phyloP scores from a whole-genome alignment of 352 stramenopile genomes.

The Pythium grandisporangium region DNA sequence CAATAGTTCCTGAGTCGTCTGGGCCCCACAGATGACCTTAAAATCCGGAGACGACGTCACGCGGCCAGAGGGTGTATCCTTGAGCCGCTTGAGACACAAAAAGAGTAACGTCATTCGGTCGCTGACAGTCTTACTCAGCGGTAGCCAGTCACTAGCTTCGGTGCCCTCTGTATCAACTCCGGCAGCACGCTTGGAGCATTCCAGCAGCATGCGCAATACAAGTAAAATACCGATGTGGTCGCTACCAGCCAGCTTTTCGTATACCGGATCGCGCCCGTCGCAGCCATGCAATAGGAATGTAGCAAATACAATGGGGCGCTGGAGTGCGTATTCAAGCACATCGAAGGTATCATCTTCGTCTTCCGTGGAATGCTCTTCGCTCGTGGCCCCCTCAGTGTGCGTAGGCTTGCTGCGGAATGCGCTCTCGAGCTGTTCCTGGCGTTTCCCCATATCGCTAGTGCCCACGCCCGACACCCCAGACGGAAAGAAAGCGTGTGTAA shows the following conservation, averaged over 20 bases:
- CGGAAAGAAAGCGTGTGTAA: slow-evolving; percentile 32
- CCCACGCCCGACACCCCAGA: background rate
- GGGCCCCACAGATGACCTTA: slow-evolving; percentile 43
- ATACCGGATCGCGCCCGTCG: slow-evolving; percentile 20
- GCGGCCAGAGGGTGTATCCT: slow-evolving; percentile 21
- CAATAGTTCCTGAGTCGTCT: slow-evolving; percentile 27
- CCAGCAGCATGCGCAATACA: slow-evolving; percentile 57
- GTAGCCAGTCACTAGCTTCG: slow-evolving; percentile 7
- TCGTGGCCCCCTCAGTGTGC: slow-evolving; percentile 2
- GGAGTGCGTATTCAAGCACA: slow-evolving; percentile 56
- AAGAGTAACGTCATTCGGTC: slow-evolving; percentile 63
- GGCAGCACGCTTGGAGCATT: slow-evolving; percentile 54
- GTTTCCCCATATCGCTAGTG: slow-evolving; percentile 3
- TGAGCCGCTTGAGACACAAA: slow-evolving; percentile 72
- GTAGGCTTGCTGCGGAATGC: slow-evolving; percentile 41
- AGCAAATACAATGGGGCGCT: slow-evolving; percentile 39
- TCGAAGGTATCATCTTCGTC: no score
- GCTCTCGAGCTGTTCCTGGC: slow-evolving; percentile 59
- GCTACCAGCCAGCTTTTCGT: slow-evolving; percentile 40
- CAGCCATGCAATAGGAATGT: slow-evolving; percentile 33
- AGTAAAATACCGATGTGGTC: slow-evolving; percentile 69
- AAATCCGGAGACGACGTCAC: slow-evolving; percentile 21
- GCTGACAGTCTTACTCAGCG: slow-evolving; percentile 32
- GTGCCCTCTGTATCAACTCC: background rate
- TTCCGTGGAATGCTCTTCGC: background rate